Base-by-base conservation (phyloP, 208 protist genomes). In the Blechomonas ayalai region DNA sequence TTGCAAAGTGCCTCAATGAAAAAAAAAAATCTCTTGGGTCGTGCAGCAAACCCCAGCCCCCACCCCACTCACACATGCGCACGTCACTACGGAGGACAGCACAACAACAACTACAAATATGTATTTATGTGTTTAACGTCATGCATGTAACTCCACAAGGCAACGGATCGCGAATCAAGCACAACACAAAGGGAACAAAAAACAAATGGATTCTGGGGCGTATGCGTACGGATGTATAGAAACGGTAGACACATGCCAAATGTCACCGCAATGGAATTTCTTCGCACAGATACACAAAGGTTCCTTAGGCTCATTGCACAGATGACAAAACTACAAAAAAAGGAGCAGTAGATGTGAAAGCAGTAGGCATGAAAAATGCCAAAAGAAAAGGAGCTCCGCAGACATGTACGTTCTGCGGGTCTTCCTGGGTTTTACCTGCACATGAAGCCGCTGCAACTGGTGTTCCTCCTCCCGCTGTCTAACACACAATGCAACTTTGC, bases 1-100 rank as follows among this genome's bases (percentile, higher is more conserved):
- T 5, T 33, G 32, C 8, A 29, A 16, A n/a, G 3, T 24, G 32
- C 13, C n/a, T 36, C 12, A 53, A 52, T 23, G 16, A 47, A 63
- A 56, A 20, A 38, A 42, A 13, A 49, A 41, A 29, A 20, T 20
- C n/a, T n/a, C n/a, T n/a, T n/a, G n/a, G n/a, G n/a, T n/a, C n/a
- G n/a, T n/a, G n/a, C n/a, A n/a, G n/a, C n/a, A n/a, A n/a, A n/a
- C n/a, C n/a, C n/a, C n/a, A n/a, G n/a, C n/a, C n/a, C n/a, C n/a
- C n/a, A n/a, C n/a, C n/a, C n/a, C n/a, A n/a, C n/a, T n/a, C n/a
- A n/a, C n/a, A n/a, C n/a, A n/a, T n/a, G n/a, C n/a, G n/a, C n/a
- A n/a, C n/a, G n/a, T n/a, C n/a, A n/a, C n/a, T n/a, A n/a, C n/a
- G n/a, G n/a, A n/a, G n/a, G n/a, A n/a, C n/a, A n/a, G n/a, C n/a